These are phyloP conservation scores for Dryadomyces quercus-mongolicae DNA, from an alignment of 2,329 filamentous ascomycete genomes.

Conservation along the genomic window DNA sequence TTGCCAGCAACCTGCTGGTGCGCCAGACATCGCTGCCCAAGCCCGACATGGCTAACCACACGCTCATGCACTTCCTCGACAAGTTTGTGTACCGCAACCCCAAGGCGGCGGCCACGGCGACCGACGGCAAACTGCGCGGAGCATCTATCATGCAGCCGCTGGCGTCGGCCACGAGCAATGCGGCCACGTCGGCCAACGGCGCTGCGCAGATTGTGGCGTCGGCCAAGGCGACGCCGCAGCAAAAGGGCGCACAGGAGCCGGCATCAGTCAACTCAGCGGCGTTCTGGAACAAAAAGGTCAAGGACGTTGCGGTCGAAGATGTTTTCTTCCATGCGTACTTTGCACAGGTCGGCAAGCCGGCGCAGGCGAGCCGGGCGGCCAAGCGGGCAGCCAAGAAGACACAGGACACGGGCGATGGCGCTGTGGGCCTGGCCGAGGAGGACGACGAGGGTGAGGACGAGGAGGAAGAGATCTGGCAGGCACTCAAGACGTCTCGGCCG, in stretches of 20 bases:
- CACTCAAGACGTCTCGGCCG: conserved; percentile 21
- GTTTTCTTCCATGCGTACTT: conserved; percentile 99
- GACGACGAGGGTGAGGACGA: conserved; percentile 44
- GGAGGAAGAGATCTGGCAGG: conserved; percentile 24
- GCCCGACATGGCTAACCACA: conserved; percentile 81
- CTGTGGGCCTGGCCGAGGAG: conserved; percentile 29
- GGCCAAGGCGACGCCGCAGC: conserved; percentile 28
- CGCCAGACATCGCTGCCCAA: conserved; percentile 67
- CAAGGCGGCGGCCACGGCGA: conserved; percentile 50
- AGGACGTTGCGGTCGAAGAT: conserved; percentile 81
- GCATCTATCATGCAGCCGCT: conserved; percentile 96
- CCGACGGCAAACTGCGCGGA: conserved; percentile 45
- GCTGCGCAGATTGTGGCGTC: conserved; percentile 41
- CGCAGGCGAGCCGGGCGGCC: conserved; percentile 41
- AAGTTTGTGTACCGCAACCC: conserved; percentile 97
- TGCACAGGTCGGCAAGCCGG: conserved; percentile 53
- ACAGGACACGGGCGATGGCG: conserved; percentile 64
- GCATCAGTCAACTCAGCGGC: conserved; percentile 64
- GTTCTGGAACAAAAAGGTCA: conserved; percentile 86
- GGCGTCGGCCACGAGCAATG: conserved; percentile 26
- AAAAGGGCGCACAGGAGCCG: conserved; percentile 16
- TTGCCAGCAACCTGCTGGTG: conserved; percentile 59
- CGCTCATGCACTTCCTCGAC: conserved; percentile 89
- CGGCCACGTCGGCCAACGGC: conserved; percentile 16
- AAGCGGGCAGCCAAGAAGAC: conserved; percentile 31